Base-by-base conservation (phyloP, 2,329 filamentous ascomycete genomes). In the Epicoccum sorghinum region DNA sequence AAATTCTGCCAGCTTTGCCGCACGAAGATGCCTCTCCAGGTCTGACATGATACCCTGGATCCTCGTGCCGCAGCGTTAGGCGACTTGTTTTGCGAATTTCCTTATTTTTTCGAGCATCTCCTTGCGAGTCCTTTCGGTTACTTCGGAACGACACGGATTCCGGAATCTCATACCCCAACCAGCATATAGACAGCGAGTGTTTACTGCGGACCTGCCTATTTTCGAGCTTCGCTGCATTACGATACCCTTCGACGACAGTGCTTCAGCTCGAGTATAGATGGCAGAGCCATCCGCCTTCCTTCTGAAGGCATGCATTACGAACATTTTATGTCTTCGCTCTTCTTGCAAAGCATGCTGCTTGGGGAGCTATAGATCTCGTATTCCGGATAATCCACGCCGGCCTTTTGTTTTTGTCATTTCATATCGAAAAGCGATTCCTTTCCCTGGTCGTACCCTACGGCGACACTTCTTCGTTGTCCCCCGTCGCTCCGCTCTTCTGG, bases 161-260 rank as follows among this genome's bases (percentile, higher is more conserved):
- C 68, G 73, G 72, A 75, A 75, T 71, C 72, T 76, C 74, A 77
- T 78, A 77, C 76, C 76, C 76, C 72, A 71, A 77, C 66, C 75
- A 77, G 77, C 77, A 79, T 78, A 79, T 80, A 79, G 78, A 79
- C 72, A 78, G 76, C 77, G 76, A 77, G 72, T 75, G 74, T 79
- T 79, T 77, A 68, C 71, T 74, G 72, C 71, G 70, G 67, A 68
- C 68, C 72, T 71, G 71, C 69, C 67, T 73, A 65, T 69, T 69
- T 70, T 72, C 70, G 71, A 73, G 71, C 68, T 70, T 68, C 65
- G 64, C 70, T 73, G 66, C 69, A 73, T 64, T 41, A 72, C 65
- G 70, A 72, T 70, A 71, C 67, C 67, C 71, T 62, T 67, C 63
- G 67, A 71, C 70, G 64, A 65, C 62, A 59, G 63, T 65, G 58